Evolutionary conservation across 202 grass and related monocot species (phyloP), one percentile per base, ranked within the genome.

Genomic region (Eragrostis tef): DNA sequence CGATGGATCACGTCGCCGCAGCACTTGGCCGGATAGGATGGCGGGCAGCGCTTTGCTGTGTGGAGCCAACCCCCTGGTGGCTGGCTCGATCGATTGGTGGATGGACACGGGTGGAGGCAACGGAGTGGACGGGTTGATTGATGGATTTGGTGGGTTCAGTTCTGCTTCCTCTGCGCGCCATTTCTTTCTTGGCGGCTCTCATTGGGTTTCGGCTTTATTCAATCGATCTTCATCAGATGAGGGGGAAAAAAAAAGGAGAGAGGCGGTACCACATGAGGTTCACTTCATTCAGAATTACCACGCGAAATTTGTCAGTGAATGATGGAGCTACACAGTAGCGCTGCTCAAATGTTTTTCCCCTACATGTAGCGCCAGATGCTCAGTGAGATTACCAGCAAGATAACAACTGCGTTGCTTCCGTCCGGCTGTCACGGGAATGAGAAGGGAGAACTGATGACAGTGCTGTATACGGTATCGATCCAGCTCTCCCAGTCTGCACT

Each of bases 1-100:
- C 76, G 58, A 77, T 11, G 54, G 64, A 36, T 84, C 75, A 22
- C 25, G 76, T 84, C 86, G 54, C 70, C 7, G 17, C 17, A 59
- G 19, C 54, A 53, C 45, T 74, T 74, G 59, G 51, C 44, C n/a
- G 67, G 17, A 11, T 19, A 20, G 66, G 16, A 11, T 12, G 12
- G 42, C 58, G 7, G 14, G 29, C 64, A 22, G 68, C 68, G 45
- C 22, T 4, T 3, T 3, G 22, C 3, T 29, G 14, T 19, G 54
- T 77, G 56, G 42, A 77, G 43, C 14, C 31, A 53, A 17, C 52
- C 46, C n/a, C n/a, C n/a, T n/a, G n/a, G n/a, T n/a, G n/a, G n/a
- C n/a, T n/a, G n/a, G n/a, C n/a, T n/a, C 45, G 17, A 66, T 51
- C 59, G 6, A 11, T 15, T 7, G 4, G 21, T 53, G 47, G 27